phyloP scores from a whole-genome alignment of 495 filamentous ascomycete species.

The Penicillium atrosanguineum region DNA sequence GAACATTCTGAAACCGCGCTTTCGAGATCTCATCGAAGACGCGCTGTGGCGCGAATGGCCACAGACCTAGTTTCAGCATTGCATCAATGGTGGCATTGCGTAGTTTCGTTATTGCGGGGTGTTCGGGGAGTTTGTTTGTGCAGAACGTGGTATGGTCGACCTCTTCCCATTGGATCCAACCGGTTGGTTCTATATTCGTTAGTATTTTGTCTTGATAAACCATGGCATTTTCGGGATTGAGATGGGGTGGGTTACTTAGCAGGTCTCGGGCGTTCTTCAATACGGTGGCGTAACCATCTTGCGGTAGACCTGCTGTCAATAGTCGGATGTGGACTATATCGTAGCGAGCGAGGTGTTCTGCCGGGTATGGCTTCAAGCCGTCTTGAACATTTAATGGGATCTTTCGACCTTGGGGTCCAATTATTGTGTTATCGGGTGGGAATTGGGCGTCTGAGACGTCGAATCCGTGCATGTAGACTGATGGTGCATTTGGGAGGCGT shows the following conservation, averaged over 20 bases:
- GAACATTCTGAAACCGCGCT: slow-evolving; percentile 8
- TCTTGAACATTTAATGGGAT: slow-evolving; percentile 30
- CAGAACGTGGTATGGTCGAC: slow-evolving; percentile 19
- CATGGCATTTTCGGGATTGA: neutral
- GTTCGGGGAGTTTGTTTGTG: slow-evolving; percentile 13
- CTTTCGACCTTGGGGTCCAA: neutral
- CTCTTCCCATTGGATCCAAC: slow-evolving; percentile 41
- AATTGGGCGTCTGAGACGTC: slow-evolving; percentile 36
- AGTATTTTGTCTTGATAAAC: neutral
- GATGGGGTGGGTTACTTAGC: slow-evolving; percentile 26
- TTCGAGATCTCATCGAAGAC: slow-evolving; percentile 11
- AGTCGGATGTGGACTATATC: slow-evolving; percentile 38
- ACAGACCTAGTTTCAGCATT: slow-evolving; percentile 15
- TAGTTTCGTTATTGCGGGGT: slow-evolving; percentile 6
- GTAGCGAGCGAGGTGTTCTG: slow-evolving; percentile 25
- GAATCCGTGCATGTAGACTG: slow-evolving; percentile 33
- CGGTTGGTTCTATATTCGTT: slow-evolving; percentile 25
- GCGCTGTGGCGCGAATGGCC: slow-evolving; percentile 9
- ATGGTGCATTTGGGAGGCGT: slow-evolving; percentile 7
- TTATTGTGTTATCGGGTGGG: slow-evolving; percentile 11
- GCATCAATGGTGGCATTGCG: slow-evolving; percentile 10
- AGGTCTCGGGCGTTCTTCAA: slow-evolving; percentile 26
- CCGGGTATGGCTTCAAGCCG: slow-evolving; percentile 27
- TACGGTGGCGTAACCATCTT: slow-evolving; percentile 16
- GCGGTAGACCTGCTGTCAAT: slow-evolving; percentile 25